Evolutionary conservation across 371 early-diverging fungal species (phyloP).

Genomic region (Mucor irregularis): DNA sequence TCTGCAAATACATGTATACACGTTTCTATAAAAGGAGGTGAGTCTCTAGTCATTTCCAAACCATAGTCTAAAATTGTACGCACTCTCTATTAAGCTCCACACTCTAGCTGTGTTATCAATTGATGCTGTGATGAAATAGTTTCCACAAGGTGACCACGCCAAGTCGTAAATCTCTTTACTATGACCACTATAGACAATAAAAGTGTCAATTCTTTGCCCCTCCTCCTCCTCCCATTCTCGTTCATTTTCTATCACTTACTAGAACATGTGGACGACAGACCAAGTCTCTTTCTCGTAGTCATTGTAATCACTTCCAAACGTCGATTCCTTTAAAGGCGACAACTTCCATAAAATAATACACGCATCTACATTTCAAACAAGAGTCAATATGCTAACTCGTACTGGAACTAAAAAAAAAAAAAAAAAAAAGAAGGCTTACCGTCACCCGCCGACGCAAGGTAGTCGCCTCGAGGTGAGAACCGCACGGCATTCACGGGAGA

Average conservation of each 20-base stretch:
- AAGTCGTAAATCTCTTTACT: slow-evolving; percentile 87
- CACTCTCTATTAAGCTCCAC: slow-evolving; percentile 81
- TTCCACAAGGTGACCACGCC: slow-evolving; percentile 94
- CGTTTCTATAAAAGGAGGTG: slow-evolving; percentile 47
- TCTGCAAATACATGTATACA: slow-evolving; percentile 82
- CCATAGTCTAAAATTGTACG: slow-evolving; percentile 3
- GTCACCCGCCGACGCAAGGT: slow-evolving; percentile 90
- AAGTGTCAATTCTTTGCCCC: too few species aligned
- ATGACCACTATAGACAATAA: slow-evolving; percentile 42
- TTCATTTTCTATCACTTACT: slow-evolving; percentile 30
- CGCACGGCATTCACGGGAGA: slow-evolving; percentile 93
- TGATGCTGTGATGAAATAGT: slow-evolving; percentile 84
- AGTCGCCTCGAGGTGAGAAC: slow-evolving; percentile 80
- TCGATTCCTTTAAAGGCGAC: slow-evolving; percentile 39
- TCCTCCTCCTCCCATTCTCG: too few species aligned
- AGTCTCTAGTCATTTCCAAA: neutral
- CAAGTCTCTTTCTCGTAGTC: slow-evolving; percentile 58
- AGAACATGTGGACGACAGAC: slow-evolving; percentile 53
- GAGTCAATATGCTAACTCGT: too few species aligned
- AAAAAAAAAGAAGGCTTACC: slow-evolving; percentile 48
- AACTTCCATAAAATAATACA: slow-evolving; percentile 83
- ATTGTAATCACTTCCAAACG: slow-evolving; percentile 36
- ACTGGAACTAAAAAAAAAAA: neutral
- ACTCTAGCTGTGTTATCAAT: slow-evolving; percentile 92
- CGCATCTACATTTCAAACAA: slow-evolving; percentile 63